Evolutionary conservation across 371 early-diverging fungal genomes (phyloP).

Genomic region (Apophysomyces variabilis): DNA sequence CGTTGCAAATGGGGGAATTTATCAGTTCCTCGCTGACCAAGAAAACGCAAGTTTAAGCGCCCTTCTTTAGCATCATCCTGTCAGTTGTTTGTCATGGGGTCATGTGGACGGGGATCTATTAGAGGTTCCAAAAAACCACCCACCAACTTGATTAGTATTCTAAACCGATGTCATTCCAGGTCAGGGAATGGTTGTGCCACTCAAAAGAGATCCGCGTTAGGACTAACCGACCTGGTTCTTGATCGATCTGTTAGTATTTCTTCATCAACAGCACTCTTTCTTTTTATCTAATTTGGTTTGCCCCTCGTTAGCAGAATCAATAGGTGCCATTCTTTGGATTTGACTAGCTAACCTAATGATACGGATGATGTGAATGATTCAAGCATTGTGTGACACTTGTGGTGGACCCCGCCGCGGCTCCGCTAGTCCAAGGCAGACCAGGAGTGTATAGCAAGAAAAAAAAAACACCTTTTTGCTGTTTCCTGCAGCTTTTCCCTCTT

Average conservation of each 20-base stretch:
- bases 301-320: no score
- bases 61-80: no score
- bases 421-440: constrained; percentile 6
- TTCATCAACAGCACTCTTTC: no score
- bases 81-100: not conserved
- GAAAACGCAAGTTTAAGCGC: no score
- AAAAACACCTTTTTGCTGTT: constrained; percentile 11
- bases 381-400: constrained; percentile 8
- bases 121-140: not conserved
- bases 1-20: no score
- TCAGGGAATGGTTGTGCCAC: not conserved
- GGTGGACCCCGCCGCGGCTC: constrained; percentile 7
- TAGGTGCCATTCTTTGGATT: no score
- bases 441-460: constrained; percentile 10
- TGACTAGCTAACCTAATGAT: no score
- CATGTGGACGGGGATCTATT: not conserved
- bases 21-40: no score
- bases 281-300: no score
- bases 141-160: not conserved
- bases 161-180: not conserved
- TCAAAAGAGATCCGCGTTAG: not conserved
- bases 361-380: not conserved
- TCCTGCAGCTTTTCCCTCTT: constrained; percentile 11
- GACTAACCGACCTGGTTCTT: not conserved
- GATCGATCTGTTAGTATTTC: no score